Evolutionary conservation across 257 asterid genomes (phyloP).

Genomic region (Cruciata laevipes): DNA sequence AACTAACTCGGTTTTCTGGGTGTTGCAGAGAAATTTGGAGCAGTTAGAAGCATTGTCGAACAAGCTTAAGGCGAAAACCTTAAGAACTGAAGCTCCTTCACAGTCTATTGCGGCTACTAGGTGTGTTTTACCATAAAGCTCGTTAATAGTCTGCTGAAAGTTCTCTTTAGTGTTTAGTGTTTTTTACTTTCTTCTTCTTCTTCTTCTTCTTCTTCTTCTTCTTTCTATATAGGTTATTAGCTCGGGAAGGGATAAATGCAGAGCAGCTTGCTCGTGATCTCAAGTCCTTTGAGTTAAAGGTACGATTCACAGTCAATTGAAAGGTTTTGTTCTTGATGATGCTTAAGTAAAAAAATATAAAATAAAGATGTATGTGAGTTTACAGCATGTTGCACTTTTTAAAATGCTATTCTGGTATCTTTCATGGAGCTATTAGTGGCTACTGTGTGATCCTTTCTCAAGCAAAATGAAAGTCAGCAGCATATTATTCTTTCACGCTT

Average conservation of each 20-base stretch:
- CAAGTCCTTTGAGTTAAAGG: constrained; percentile 94
- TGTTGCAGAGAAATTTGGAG: constrained; percentile 80
- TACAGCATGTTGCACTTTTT: neutral
- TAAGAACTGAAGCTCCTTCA: constrained; percentile 88
- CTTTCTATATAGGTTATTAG: constrained; percentile 50
- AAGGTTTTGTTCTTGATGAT: neutral
- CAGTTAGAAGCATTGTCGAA: constrained; percentile 91
- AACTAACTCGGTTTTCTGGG: neutral
- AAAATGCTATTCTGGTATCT: neutral
- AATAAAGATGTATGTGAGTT: no score
- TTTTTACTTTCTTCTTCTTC: neutral
- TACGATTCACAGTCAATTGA: constrained; percentile 10
- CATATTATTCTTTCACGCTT: neutral
- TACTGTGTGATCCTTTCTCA: no score
- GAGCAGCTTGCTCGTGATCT: constrained; percentile 99
- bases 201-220: neutral
- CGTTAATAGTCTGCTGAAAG: neutral
- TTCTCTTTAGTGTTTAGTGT: neutral
- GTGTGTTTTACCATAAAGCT: constrained; percentile 19
- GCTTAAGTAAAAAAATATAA: neutral
- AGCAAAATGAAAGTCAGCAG: neutral
- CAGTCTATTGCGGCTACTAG: constrained; percentile 97
- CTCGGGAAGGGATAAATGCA: constrained; percentile 91
- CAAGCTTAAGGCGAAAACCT: constrained; percentile 83
- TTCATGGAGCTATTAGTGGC: neutral